These are phyloP conservation scores for Piper longum DNA, from an alignment of 164 flowering plant species.

Conservation along the genomic window DNA sequence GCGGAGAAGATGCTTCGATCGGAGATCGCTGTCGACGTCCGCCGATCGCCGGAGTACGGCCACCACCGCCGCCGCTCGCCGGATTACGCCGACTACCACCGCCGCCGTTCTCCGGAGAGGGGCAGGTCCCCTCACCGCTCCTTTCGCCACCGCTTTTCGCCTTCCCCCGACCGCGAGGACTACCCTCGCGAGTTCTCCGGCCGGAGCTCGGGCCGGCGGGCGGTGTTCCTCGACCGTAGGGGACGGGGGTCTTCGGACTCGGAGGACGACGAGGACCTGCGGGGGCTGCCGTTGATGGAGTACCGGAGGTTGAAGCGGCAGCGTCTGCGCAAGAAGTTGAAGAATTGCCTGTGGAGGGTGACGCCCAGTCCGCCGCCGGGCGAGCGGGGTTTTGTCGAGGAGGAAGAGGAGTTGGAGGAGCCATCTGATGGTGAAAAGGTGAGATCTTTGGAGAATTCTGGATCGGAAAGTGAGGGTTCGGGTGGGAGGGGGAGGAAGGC, in stretches of 20 bases:
- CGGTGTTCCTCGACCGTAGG: conserved; percentile 27
- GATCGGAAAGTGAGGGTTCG: conserved; percentile 24
- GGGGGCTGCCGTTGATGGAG: conserved; percentile 60
- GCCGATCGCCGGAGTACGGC: conserved; percentile 2
- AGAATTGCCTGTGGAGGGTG: conserved; percentile 51
- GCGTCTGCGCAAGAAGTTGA: conserved; percentile 55
- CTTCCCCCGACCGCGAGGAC: not conserved
- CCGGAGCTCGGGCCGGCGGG: conserved; percentile 6
- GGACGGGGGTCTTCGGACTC: conserved; percentile 23
- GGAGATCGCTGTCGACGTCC: too few species aligned
- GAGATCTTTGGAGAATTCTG: conserved; percentile 16
- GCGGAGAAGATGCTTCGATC: too few species aligned
- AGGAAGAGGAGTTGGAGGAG: conserved; percentile 13
- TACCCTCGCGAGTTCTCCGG: not conserved
- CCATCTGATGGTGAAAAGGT: conserved; percentile 7
- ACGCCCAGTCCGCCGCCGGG: conserved; percentile 81
- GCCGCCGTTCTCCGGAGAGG: not conserved
- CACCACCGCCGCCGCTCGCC: not conserved
- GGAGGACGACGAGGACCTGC: conserved; percentile 86
- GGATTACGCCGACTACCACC: not conserved
- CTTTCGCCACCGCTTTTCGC: not conserved
- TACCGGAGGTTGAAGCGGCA: conserved; percentile 68
- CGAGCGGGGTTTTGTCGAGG: conserved; percentile 21
- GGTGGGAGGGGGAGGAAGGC: conserved; percentile 13
- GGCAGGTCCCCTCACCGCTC: not conserved